Evolutionary conservation across 331 rosid genomes (phyloP), one percentile per base, ranked within the genome.

Genomic region (Spiraea crenata): DNA sequence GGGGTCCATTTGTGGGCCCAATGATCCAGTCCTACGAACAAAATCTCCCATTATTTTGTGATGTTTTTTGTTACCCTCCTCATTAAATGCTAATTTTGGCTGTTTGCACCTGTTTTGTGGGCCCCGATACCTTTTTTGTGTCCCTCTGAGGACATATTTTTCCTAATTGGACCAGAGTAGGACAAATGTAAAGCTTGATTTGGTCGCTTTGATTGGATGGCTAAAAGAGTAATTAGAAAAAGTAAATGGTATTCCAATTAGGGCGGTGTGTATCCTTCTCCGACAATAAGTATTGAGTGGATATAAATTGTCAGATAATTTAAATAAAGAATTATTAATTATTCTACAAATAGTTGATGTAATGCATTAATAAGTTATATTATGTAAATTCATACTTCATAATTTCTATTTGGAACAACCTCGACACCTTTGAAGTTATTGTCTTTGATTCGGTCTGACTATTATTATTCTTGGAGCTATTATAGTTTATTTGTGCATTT

Each of bases 81-180:
- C 81, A 82, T 76, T 85, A 79, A 83, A 85, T 84, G 88, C 84
- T 69, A 45, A 74, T 83, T 81, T 81, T 73, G 84, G 85, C 80
- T 71, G 46, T 86, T 79, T 72, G 82, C 77, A 79, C 70, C 72
- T 71, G 20, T 60, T 75, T 6, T 13, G 41, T 74, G 91, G 85
- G 61, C 57, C 86, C 83, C 63, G 15, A 1, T 0, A n/a, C 5
- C 2, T 39, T 45, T 49, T 48, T 63, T 69, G 47, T 61, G 84
- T 81, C 79, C 35, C 82, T 65, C 68, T 57, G 80, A 76, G 74
- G 74, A 82, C 72, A 39, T 67, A 25, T 67, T 10, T 65, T 57
- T 80, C 70, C 39, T 48, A 31, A 67, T 79, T 55, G 76, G 63
- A 41, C 46, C 64, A 69, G 63, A 48, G 51, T 9, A 74, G 76